Base-by-base conservation (phyloP, 75 land plant species). In the Pinus albicaulis region DNA sequence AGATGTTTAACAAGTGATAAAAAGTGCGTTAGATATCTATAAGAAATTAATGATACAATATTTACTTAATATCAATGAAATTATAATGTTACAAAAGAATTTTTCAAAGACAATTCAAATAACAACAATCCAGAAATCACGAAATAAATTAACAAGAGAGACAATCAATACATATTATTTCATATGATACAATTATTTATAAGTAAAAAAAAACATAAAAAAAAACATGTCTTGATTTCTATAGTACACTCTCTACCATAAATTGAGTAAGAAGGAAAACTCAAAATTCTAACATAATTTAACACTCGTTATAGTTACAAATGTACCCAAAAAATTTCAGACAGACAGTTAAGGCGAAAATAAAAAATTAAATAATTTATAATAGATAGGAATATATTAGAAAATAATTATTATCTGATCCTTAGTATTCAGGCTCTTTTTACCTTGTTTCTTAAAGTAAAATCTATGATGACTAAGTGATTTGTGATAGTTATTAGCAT, bases 381-480 rank as follows among this genome's bases (percentile, higher is more conserved):
- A 13, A 24, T 25, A 62, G 34, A 13, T 4, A 25, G 64, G 13
- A 62, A 25, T 26, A 25, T 26, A 26, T 62, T 62, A 62, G 31
- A 23, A 10, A 56, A 28, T 28, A 28, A 28, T 1, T 0, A 28
- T 28, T 28, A 28, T 28, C 28, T 28, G 79, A 91, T 94, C 91
- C 89, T 94, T 96, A 44, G 89, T 81, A 80, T 98, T 92, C 81
- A 92, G 76, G 60, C 79, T 86, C 91, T 94, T 93, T 78, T 88
- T 81, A 71, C 93, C 99, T 73, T 96, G 97, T 63, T 96, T 94
- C 83, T 90, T 92, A 79, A 96, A 96, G 86, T 96, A 90, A 82
- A 96, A 96, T 76, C 99, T 93, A 14, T 95, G 91, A 76, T 96
- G 99, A n/a, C n/a, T n/a, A n/a, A n/a, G n/a, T n/a, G n/a, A n/a